Conservation (phyloP, 192 early-diverging fungal species). For the Geranomyces michiganensis region DNA sequence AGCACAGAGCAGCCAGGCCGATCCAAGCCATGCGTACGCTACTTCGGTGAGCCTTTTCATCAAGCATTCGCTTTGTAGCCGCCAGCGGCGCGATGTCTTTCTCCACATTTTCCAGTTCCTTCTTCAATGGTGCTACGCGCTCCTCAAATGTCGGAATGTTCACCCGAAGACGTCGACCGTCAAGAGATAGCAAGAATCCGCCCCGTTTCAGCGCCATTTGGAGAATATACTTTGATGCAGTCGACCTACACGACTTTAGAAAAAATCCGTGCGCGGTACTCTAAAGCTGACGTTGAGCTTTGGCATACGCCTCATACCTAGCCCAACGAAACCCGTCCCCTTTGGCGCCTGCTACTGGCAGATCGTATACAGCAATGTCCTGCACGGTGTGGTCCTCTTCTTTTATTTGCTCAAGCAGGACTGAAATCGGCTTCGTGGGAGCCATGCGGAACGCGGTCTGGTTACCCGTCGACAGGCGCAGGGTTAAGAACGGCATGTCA, state of each 20-base stretch:
- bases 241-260: slow-evolving; percentile 18
- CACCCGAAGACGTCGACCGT: slow-evolving; percentile 8
- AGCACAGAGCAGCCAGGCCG: slow-evolving; percentile 33
- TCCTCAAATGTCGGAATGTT: slow-evolving; percentile 33
- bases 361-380: slow-evolving; percentile 26
- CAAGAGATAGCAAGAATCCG: slow-evolving; percentile 21
- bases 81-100: slow-evolving; percentile 29
- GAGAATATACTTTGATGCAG: slow-evolving; percentile 21
- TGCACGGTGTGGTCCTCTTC: slow-evolving; percentile 29
- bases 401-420: slow-evolving; percentile 31
- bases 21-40: slow-evolving; percentile 33
- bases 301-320: slow-evolving; percentile 23
- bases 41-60: slow-evolving; percentile 25
- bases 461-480: slow-evolving; percentile 13
- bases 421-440: slow-evolving; percentile 28
- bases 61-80: slow-evolving; percentile 22
- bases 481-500: slow-evolving; percentile 30
- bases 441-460: slow-evolving; percentile 32
- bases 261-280: no score
- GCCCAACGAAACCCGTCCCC: slow-evolving; percentile 24
- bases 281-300: no score
- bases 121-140: slow-evolving; percentile 15
- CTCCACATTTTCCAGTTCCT: slow-evolving; percentile 29
- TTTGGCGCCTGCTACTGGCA: slow-evolving; percentile 3
- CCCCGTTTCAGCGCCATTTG: slow-evolving; percentile 22